These are phyloP conservation scores for Phytopythium ostracodes DNA, from an alignment of 352 stramenopile species.

Conservation along the genomic window DNA sequence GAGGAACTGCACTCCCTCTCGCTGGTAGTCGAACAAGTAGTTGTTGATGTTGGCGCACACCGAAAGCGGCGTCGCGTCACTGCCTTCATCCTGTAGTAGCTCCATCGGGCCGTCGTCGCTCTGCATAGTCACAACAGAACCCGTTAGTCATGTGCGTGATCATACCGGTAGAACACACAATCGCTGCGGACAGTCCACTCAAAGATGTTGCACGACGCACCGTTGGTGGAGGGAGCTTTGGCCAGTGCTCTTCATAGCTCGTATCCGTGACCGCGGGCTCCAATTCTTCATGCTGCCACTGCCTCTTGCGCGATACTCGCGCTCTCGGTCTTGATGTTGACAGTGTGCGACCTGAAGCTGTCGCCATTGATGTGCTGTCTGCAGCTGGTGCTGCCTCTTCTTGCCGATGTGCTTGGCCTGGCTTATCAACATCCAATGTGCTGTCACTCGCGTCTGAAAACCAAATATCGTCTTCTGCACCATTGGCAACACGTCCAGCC, in stretches of 20 bases:
- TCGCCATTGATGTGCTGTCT: not conserved
- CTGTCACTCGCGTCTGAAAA: conserved; percentile 56
- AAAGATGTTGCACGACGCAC: conserved; percentile 14
- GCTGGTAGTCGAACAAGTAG: conserved; percentile 74
- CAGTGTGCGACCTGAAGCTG: not conserved
- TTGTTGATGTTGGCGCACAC: conserved; percentile 71
- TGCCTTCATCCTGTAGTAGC: conserved; percentile 16
- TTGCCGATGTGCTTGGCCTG: not conserved
- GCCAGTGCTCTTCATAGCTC: conserved; percentile 40
- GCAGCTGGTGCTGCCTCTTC: not conserved
- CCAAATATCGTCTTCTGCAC: conserved; percentile 46
- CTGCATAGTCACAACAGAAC: conserved; percentile 11
- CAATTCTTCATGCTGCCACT: conserved; percentile 16
- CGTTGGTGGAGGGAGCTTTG: conserved; percentile 39
- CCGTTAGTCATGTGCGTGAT: too few species aligned
- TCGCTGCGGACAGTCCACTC: too few species aligned
- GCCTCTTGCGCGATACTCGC: conserved; percentile 1
- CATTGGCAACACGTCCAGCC: conserved; percentile 2
- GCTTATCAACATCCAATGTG: not conserved
- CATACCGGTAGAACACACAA: too few species aligned
- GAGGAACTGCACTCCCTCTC: conserved; percentile 65
- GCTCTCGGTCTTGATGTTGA: not conserved
- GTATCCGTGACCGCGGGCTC: conserved; percentile 11
- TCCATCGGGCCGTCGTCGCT: conserved; percentile 33
- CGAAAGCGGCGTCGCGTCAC: conserved; percentile 19